phyloP scores from a whole-genome alignment of 2,329 filamentous ascomycete genomes.

The Botryotinia convoluta region DNA sequence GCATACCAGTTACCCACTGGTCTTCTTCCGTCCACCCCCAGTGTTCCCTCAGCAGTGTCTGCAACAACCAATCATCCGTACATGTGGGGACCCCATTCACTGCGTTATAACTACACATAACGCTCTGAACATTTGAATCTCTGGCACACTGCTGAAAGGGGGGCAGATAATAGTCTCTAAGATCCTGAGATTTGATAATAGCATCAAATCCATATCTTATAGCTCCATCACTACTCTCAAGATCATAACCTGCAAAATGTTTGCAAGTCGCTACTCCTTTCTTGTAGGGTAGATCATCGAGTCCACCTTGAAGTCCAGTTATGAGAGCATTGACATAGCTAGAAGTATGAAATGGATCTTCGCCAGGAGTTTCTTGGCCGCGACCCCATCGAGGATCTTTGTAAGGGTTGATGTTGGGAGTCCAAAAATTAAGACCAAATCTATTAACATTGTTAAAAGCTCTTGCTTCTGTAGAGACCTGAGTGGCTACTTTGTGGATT shows the following conservation, averaged over 20 bases:
- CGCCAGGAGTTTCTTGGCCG: conserved; percentile 59
- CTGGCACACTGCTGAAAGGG: conserved; percentile 62
- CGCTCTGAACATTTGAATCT: conserved; percentile 54
- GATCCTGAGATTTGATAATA: conserved; percentile 56
- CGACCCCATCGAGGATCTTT: conserved; percentile 62
- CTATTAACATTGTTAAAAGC: conserved; percentile 61
- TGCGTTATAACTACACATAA: conserved; percentile 63
- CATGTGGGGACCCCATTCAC: conserved; percentile 66
- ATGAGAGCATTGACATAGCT: conserved; percentile 53
- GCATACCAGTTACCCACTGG: conserved; percentile 49
- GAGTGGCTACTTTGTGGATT: conserved; percentile 53
- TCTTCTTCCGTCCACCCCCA: conserved; percentile 62
- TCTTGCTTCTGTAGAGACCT: conserved; percentile 59
- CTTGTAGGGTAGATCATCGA: conserved; percentile 40
- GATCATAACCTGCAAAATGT: conserved; percentile 57
- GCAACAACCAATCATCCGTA: conserved; percentile 59
- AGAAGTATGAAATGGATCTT: conserved; percentile 51
- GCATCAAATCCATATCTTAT: conserved; percentile 55
- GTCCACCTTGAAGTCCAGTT: conserved; percentile 51
- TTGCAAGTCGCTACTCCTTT: conserved; percentile 57
- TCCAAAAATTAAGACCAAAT: conserved; percentile 59
- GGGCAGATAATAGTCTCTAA: conserved; percentile 66
- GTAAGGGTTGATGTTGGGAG: conserved; percentile 66
- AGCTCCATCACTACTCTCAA: conserved; percentile 46
- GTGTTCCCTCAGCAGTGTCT: conserved; percentile 61